Evolutionary conservation across 2,329 filamentous ascomycete genomes (phyloP).

Genomic region (Diaporthe vexans): DNA sequence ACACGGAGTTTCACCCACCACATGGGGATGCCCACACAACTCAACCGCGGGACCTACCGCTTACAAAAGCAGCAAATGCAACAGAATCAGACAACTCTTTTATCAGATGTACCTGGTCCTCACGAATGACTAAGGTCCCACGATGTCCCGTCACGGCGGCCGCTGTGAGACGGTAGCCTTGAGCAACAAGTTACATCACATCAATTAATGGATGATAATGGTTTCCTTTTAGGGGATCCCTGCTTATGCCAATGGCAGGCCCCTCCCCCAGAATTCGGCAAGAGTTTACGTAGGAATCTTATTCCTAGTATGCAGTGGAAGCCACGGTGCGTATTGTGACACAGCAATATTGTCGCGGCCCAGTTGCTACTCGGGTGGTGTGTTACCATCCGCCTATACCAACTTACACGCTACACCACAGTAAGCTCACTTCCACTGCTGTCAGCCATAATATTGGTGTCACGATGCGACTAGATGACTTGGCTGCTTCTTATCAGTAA

Average conservation of each 20-base stretch:
- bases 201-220: background rate
- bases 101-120: no score
- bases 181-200: background rate
- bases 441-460: background rate
- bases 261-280: background rate
- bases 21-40: background rate
- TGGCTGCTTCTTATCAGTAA: background rate
- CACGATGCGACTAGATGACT: background rate
- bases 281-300: background rate
- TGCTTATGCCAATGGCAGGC: background rate
- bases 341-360: background rate
- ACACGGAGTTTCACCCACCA: background rate
- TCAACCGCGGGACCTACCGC: background rate
- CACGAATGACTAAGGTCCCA: background rate
- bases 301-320: background rate
- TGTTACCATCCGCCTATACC: background rate
- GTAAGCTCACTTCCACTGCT: no score
- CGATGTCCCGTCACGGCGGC: background rate
- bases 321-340: background rate
- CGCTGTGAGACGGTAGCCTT: conserved; percentile 17
- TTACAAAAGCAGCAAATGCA: background rate
- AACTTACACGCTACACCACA: background rate
- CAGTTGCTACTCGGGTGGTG: background rate
- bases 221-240: background rate
- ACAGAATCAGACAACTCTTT: background rate